A percentile compares a stretch with the other conserved stretches of the same genome.
These are phyloP conservation scores for Fusarium sororula DNA, from an alignment of 2,329 filamentous ascomycete genomes.

Conservation along the genomic window DNA sequence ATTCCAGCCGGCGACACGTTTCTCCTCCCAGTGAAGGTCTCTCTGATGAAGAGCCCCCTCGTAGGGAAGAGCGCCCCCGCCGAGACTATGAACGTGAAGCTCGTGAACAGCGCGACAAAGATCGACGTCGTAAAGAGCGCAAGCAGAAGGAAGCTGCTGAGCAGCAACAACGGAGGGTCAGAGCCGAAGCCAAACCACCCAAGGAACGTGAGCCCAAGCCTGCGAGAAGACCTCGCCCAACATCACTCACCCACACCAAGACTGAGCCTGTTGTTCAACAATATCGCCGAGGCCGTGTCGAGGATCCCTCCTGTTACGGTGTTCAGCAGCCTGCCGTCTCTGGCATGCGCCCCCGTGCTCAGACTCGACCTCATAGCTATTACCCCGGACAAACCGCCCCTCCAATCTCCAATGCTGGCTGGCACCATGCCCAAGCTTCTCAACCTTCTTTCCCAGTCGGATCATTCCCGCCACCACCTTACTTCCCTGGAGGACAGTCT, in stretches of 20 bases:
- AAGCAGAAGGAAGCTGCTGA: conserved; percentile 39
- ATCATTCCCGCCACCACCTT: conserved; percentile 46
- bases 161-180: conserved; percentile 37
- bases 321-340: conserved; percentile 48
- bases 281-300: conserved; percentile 45
- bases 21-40: conserved; percentile 48
- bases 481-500: conserved; percentile 40
- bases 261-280: conserved; percentile 48
- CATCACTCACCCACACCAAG: conserved; percentile 44
- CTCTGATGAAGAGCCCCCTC: conserved; percentile 56
- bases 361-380: conserved; percentile 49
- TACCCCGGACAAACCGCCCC: conserved; percentile 46
- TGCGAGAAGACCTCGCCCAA: conserved; percentile 43
- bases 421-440: conserved; percentile 40
- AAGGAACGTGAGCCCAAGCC: conserved; percentile 43
- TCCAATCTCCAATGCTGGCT: conserved; percentile 41
- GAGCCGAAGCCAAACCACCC: conserved; percentile 38
- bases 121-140: conserved; percentile 43
- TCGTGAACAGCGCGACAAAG: conserved; percentile 38
- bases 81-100: conserved; percentile 43
- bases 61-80: conserved; percentile 43
- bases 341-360: conserved; percentile 46
- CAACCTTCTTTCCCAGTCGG: conserved; percentile 39
- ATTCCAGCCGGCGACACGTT: conserved; percentile 47
- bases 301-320: conserved; percentile 50